Percentiles rank a stretch among this genome's conserved stretches.
phyloP scores from a whole-genome alignment of 2,329 filamentous ascomycete genomes.

The Arthrobotrys iridis region DNA sequence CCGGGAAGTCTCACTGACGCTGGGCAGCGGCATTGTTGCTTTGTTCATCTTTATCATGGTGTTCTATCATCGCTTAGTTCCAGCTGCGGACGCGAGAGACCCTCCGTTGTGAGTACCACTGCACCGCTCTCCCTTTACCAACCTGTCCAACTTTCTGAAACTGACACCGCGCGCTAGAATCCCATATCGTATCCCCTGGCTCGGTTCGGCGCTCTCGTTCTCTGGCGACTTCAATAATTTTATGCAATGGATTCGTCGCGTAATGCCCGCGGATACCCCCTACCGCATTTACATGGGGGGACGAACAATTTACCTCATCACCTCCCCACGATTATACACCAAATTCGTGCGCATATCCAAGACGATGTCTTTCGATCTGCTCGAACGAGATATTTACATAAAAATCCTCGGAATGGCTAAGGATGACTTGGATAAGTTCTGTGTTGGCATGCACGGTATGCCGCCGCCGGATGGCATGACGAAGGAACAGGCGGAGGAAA shows the following conservation, averaged over 20 bases:
- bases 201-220: slow-evolving; percentile 39
- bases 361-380: slow-evolving; percentile 43
- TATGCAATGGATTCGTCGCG: slow-evolving; percentile 30
- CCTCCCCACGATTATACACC: slow-evolving; percentile 34
- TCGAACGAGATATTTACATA: slow-evolving; percentile 35
- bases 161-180: slow-evolving; percentile 6
- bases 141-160: not conserved
- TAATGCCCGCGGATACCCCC: slow-evolving; percentile 30
- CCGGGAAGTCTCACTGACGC: slow-evolving; percentile 11
- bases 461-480: slow-evolving; percentile 30
- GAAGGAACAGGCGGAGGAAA: slow-evolving; percentile 12
- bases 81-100: slow-evolving; percentile 21
- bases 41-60: slow-evolving; percentile 9
- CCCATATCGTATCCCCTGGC: slow-evolving; percentile 42
- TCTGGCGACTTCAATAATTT: slow-evolving; percentile 30
- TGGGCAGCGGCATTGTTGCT: slow-evolving; percentile 27
- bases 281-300: slow-evolving; percentile 30
- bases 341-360: slow-evolving; percentile 39
- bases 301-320: slow-evolving; percentile 36
- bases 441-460: slow-evolving; percentile 39
- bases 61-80: slow-evolving; percentile 7
- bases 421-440: slow-evolving; percentile 25
- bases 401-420: slow-evolving; percentile 36
- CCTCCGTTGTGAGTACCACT: slow-evolving; percentile 27
- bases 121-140: not conserved